Evolutionary conservation across 345 rosid species (phyloP).

Genomic region (Boechera divaricarpa): DNA sequence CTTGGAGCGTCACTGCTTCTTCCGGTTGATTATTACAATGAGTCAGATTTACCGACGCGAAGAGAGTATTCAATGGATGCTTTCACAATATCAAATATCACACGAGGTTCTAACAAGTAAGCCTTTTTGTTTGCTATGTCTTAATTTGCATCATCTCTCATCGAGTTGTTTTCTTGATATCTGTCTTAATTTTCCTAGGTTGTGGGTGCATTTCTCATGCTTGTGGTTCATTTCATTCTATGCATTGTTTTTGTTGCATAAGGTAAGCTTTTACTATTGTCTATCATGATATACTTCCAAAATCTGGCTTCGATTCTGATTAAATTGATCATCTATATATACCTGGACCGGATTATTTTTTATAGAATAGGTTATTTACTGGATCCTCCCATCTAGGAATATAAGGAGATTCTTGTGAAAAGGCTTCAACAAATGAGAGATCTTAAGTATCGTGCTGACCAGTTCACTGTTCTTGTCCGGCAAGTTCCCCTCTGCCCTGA

Average conservation of each 20-base stretch:
- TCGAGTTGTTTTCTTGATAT: slow-evolving; percentile 6
- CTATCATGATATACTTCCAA: slow-evolving; percentile 3
- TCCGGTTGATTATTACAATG: slow-evolving; percentile 73
- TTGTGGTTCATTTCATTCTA: slow-evolving; percentile 78
- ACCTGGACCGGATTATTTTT: slow-evolving; percentile 21
- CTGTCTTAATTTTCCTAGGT: slow-evolving; percentile 52
- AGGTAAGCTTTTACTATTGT: slow-evolving; percentile 51
- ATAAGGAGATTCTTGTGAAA: slow-evolving; percentile 60
- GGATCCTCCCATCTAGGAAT: slow-evolving; percentile 66
- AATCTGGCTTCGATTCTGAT: too few species aligned
- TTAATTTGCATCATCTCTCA: background rate
- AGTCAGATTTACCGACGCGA: slow-evolving; percentile 51
- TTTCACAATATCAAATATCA: slow-evolving; percentile 72
- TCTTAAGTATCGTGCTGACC: slow-evolving; percentile 70
- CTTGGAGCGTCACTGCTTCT: slow-evolving; percentile 71
- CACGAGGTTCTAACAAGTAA: slow-evolving; percentile 77
- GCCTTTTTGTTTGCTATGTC: background rate
- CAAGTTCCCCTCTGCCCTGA: slow-evolving; percentile 73
- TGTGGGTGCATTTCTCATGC: slow-evolving; percentile 92
- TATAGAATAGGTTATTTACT: slow-evolving; percentile 47
- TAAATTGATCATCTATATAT: background rate
- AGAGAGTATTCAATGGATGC: slow-evolving; percentile 61
- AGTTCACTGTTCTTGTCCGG: slow-evolving; percentile 74
- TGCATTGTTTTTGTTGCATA: slow-evolving; percentile 67
- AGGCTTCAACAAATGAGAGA: slow-evolving; percentile 65